Evolutionary conservation across 768 basidiomycete genomes (phyloP).

Genomic region (Trametes punicea): DNA sequence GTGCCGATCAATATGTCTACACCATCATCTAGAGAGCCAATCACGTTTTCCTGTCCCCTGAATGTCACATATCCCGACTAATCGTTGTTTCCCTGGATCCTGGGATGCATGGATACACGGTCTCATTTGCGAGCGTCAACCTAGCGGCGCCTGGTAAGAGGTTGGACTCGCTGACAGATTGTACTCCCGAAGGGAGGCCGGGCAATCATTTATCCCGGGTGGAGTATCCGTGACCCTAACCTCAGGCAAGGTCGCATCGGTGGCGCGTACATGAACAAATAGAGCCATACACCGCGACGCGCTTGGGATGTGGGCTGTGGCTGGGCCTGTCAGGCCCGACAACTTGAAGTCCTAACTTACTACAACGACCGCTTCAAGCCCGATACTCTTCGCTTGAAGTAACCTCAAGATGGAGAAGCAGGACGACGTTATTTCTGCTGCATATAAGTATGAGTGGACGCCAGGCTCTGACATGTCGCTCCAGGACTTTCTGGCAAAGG

Average conservation of each 20-base stretch:
- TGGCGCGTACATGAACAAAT: conserved; percentile 19
- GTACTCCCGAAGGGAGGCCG: not conserved
- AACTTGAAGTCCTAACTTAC: not conserved
- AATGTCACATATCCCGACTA: not conserved
- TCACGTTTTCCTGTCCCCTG: conserved; percentile 3
- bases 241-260: not conserved
- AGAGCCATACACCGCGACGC: conserved; percentile 20
- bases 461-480: conserved; percentile 40
- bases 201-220: conserved; percentile 2
- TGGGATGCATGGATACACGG: not conserved
- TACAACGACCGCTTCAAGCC: not conserved
- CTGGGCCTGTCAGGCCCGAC: not conserved
- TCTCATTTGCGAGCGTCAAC: not conserved
- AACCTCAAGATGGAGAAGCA: conserved; percentile 5
- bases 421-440: conserved; percentile 42
- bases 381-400: not conserved
- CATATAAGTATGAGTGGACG: conserved; percentile 54
- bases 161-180: not conserved
- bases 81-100: not conserved
- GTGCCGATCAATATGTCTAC: not conserved
- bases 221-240: conserved; percentile 4
- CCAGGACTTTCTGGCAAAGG: conserved; percentile 56
- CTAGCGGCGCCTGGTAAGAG: not conserved
- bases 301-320: not conserved
- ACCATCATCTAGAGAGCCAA: not conserved